phyloP scores from a whole-genome alignment of 495 filamentous ascomycete species.

The Penicillium longicatenatum region DNA sequence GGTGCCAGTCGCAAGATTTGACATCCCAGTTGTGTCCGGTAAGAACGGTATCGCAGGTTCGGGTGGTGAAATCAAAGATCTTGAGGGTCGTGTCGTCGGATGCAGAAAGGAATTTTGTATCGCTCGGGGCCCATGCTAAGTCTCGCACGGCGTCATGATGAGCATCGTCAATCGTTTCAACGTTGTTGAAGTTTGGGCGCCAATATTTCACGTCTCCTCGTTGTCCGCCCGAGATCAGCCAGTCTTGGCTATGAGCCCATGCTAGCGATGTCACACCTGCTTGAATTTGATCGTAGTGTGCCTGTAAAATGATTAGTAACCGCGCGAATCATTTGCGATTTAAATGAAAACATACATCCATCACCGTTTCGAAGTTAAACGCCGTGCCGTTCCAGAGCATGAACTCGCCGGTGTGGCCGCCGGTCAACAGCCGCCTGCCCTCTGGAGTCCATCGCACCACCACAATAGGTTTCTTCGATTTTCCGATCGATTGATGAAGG shows the following conservation, averaged over 20 bases:
- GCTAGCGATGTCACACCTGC: constrained; percentile 81
- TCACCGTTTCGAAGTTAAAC: constrained; percentile 99
- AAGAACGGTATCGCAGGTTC: constrained; percentile 75
- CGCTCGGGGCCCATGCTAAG: constrained; percentile 89
- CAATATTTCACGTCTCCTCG: constrained; percentile 97
- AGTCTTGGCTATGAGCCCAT: constrained; percentile 94
- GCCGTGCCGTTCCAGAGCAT: constrained; percentile 98
- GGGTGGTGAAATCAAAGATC: constrained; percentile 94
- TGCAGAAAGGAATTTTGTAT: constrained; percentile 93
- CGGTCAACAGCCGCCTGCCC: constrained; percentile 86
- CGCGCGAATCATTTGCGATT: no score
- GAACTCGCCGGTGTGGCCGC: constrained; percentile 94
- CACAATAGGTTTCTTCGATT: constrained; percentile 95
- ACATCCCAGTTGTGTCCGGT: constrained; percentile 95
- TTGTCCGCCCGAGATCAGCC: constrained; percentile 94
- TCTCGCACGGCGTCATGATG: constrained; percentile 88
- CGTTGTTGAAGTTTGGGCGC: constrained; percentile 99
- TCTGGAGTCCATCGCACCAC: constrained; percentile 98
- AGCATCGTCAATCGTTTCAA: constrained; percentile 89
- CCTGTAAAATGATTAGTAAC: constrained; percentile 41
- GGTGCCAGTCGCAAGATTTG: constrained; percentile 96
- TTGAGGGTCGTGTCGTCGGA: constrained; percentile 91
- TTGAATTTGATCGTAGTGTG: constrained; percentile 72
- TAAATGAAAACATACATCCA: constrained; percentile 61
- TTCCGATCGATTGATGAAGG: constrained; percentile 93